Evolutionary conservation across 2,329 filamentous ascomycete genomes (phyloP).

Genomic region (Aaosphaeria pasadenensis): DNA sequence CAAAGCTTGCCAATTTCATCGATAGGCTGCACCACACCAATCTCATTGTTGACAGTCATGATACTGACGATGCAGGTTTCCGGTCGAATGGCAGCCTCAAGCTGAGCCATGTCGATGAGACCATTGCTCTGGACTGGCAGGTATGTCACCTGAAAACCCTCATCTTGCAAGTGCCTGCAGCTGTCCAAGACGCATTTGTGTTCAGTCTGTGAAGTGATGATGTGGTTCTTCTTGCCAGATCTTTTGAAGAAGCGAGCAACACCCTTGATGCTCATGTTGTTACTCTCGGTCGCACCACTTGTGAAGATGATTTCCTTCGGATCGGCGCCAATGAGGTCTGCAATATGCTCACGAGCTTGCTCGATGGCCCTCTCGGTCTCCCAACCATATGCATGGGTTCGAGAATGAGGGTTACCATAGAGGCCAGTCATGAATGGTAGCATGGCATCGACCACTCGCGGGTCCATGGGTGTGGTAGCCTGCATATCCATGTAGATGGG

Average conservation of each 20-base stretch:
- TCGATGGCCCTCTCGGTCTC: conserved; percentile 95
- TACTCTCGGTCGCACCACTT: conserved; percentile 95
- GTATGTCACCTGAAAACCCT: conserved; percentile 96
- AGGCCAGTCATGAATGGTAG: conserved; percentile 89
- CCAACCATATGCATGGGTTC: conserved; percentile 98
- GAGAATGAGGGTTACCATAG: conserved; percentile 95
- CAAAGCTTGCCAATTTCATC: conserved; percentile 92
- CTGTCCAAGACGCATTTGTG: conserved; percentile 99
- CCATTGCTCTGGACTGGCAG: conserved; percentile 85
- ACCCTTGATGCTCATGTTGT: conserved; percentile 99
- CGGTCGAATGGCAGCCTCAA: conserved; percentile 84
- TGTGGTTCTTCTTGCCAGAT: conserved; percentile 94
- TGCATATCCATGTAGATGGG: conserved; percentile 99
- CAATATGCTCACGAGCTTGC: conserved; percentile 78
- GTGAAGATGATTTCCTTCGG: conserved; percentile 99
- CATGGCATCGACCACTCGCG: conserved; percentile 94
- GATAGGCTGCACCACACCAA: conserved; percentile 96
- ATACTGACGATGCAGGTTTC: conserved; percentile 92
- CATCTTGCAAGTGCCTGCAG: conserved; percentile 93
- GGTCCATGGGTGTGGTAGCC: conserved; percentile 92
- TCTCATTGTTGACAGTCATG: conserved; percentile 99
- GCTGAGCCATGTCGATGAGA: conserved; percentile 76
- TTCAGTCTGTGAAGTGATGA: conserved; percentile 95
- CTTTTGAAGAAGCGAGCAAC: conserved; percentile 93
- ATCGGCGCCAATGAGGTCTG: conserved; percentile 85